Base-by-base conservation (phyloP, 2,329 filamentous ascomycete genomes). In the Colletotrichum spaethianum region DNA sequence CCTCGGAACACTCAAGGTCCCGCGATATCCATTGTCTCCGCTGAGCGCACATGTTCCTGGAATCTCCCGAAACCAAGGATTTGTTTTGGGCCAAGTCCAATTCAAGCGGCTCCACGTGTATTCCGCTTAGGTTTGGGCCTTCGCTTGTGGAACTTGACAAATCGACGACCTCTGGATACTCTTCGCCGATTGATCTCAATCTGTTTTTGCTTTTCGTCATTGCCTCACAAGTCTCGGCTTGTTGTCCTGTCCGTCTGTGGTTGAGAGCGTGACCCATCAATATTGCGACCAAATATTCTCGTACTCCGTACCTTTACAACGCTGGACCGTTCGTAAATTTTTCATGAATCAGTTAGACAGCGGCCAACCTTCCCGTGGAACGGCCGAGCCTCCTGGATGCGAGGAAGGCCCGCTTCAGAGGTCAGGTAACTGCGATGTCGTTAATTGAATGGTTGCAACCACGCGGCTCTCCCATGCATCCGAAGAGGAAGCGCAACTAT, bases 21-120 rank as follows among this genome's bases (percentile, higher is more conserved):
- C 50, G 44, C 44, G 53, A 48, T 38, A 26, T 23, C 52, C 42
- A 59, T 63, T 52, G 67, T 72, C 50, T 55, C 65, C 69, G 65
- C 48, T 16, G 42, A 57, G 38, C 26, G n/a, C n/a, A 28, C 64
- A 20, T 40, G 26, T 46, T 63, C 65, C 59, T 72, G 69, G 65
- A 72, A 56, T 72, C 59, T 63, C 65, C 65, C 65, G 52, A 64
- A 59, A 46, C 18, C 65, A 40, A 69, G 42, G 68, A 55, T 11
- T 31, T 11, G 20, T 33, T 36, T 26, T 23, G 48, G 5, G 6
- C 28, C 11, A 31, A 23, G 8, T 23, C 53, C 42, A 26, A 16
- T 4, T 55, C 11, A 48, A 26, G 33, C 42, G 57, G 38, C 52
- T n/a, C 64, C 64, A 63, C 26, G 18, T 20, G 40, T 28, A 67